Percentiles rank a stretch among this genome's conserved stretches.
phyloP scores from a whole-genome alignment of 2,329 filamentous ascomycete genomes.

The Intubia oerlemansii region DNA sequence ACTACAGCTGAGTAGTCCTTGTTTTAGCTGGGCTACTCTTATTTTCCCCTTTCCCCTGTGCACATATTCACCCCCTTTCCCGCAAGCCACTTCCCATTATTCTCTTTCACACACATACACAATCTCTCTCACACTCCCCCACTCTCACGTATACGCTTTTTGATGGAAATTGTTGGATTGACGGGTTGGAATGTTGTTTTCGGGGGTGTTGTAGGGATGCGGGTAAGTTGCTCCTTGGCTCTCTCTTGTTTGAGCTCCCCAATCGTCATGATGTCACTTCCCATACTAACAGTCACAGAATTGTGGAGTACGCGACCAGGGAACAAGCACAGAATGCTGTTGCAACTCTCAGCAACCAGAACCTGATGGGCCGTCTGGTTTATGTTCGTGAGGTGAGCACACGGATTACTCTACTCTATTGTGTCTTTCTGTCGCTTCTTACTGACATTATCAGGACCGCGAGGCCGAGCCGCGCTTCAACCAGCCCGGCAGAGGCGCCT shows the following conservation, averaged over 20 bases:
- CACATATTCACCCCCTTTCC: constrained; percentile 37
- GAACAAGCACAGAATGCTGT: constrained; percentile 97
- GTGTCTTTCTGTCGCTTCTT: too few species aligned
- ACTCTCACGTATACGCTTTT: too few species aligned
- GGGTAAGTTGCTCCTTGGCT: constrained; percentile 59
- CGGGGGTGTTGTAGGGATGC: constrained; percentile 94
- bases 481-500: constrained; percentile 43
- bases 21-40: constrained; percentile 69
- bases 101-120: too few species aligned
- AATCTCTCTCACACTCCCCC: too few species aligned
- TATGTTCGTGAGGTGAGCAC: constrained; percentile 99
- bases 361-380: constrained; percentile 92
- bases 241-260: too few species aligned
- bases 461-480: constrained; percentile 96
- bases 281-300: constrained; percentile 29
- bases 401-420: background rate
- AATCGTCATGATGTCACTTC: too few species aligned
- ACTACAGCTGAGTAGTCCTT: constrained; percentile 59
- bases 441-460: constrained; percentile 45
- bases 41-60: too few species aligned
- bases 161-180: constrained; percentile 95
- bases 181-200: constrained; percentile 88
- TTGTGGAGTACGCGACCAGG: constrained; percentile 99
- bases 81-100: too few species aligned
- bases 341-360: constrained; percentile 95